Conservation (phyloP, 495 filamentous ascomycete genomes). For the Neurospora sp. region DNA sequence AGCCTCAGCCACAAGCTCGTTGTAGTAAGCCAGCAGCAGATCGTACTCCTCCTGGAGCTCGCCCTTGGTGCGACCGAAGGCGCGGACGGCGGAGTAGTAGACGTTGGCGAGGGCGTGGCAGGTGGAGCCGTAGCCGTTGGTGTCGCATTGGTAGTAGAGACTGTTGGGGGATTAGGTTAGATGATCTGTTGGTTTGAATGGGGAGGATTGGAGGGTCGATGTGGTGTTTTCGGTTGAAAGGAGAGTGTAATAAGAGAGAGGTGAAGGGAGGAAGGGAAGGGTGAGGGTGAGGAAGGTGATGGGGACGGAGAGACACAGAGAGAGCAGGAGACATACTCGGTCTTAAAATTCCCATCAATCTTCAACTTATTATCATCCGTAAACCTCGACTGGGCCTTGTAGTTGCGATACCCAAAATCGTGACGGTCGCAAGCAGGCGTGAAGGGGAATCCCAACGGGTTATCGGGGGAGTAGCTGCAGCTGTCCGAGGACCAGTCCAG, state of each 20-base stretch:
- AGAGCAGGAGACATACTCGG: conserved; percentile 17
- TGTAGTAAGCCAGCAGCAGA: conserved; percentile 22
- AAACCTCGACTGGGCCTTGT: conserved; percentile 31
- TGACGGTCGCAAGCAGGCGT: conserved; percentile 33
- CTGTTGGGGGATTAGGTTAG: conserved; percentile 13
- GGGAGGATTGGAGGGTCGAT: conserved; percentile 19
- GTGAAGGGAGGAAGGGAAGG: neutral
- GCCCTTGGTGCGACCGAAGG: conserved; percentile 24
- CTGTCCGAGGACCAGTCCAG: conserved; percentile 35
- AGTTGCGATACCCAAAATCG: conserved; percentile 42
- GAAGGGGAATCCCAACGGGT: conserved; percentile 37
- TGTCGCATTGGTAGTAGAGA: conserved; percentile 23
- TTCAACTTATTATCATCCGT: conserved; percentile 17
- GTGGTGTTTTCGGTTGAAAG: too few relatives aligned
- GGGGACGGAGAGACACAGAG: neutral
- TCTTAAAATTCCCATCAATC: conserved; percentile 36
- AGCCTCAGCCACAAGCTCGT: conserved; percentile 20
- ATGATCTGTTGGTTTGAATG: conserved; percentile 2
- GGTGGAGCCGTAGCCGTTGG: neutral
- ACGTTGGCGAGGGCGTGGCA: conserved; percentile 32
- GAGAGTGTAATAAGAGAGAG: too few relatives aligned
- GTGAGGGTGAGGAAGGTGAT: conserved; percentile 18
- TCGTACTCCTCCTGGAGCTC: conserved; percentile 21
- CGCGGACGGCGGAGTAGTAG: conserved; percentile 36
- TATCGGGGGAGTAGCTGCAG: conserved; percentile 34